These are phyloP conservation scores for Acanthamoeba divionensis DNA, from an alignment of 208 protist genomes.

Conservation along the genomic window DNA sequence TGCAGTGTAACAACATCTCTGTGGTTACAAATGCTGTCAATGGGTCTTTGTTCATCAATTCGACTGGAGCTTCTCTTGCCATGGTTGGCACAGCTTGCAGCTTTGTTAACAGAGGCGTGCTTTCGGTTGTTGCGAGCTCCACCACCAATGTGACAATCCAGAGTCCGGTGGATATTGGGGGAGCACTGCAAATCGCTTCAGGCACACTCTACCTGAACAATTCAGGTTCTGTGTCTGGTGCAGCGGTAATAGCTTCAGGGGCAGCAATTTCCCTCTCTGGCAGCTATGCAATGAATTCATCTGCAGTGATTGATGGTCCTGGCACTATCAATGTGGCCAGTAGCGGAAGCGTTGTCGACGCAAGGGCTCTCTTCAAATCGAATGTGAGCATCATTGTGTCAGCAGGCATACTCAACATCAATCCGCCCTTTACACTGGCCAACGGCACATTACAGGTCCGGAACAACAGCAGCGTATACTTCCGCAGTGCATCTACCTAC, in stretches of 20 bases:
- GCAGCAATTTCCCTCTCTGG: not conserved
- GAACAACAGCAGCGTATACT: not conserved
- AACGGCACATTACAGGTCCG: not conserved
- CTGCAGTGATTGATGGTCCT: not conserved
- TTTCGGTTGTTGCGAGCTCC: not conserved
- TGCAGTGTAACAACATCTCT: not conserved
- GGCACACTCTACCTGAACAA: not conserved
- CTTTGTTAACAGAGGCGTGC: not conserved
- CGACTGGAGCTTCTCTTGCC: not conserved
- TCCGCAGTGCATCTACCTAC: not conserved
- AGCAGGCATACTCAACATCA: not conserved
- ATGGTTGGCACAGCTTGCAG: not conserved
- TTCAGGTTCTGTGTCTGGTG: not conserved
- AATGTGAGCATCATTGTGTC: not conserved
- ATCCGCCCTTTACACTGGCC: conserved; percentile 21
- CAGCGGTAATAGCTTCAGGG: not conserved
- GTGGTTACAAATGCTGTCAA: not conserved
- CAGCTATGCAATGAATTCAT: not conserved
- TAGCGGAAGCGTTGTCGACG: not conserved
- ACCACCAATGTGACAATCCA: conserved; percentile 25
- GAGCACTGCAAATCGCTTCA: not conserved
- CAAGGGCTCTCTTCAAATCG: not conserved
- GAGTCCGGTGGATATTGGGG: not conserved
- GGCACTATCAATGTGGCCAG: conserved; percentile 5
- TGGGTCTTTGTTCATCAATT: not conserved